Evolutionary conservation across 1,284 basidiomycete species (phyloP), one percentile per base, ranked within the genome.

Genomic region (Malassezia nana): DNA sequence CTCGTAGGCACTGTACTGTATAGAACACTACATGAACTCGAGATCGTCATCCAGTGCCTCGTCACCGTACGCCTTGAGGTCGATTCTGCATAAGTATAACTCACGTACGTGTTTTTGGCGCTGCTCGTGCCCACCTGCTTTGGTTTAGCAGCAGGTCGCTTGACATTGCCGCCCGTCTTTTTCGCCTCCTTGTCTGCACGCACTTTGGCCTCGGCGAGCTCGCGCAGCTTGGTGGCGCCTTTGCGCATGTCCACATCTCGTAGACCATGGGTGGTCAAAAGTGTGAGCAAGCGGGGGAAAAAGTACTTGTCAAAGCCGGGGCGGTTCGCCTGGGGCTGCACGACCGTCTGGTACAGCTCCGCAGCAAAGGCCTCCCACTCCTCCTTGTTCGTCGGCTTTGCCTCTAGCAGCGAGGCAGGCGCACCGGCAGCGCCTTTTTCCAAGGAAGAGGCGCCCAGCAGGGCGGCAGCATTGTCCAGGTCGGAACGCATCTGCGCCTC

Each of bases 41-140:
- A 71, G 55, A 47, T 72, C 69, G 51, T 72, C 69, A 35, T 71
- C 69, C 32, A 72, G 60, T 22, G 68, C 69, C 40, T 72, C 69
- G 44, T 68, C 63, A 32, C 69, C 69, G 45, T 72, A 71, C 8
- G 65, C 67, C 10, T 55, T 51, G 6, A 64, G 63, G 44, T 71
- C 68, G 52, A 70, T 62, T n/a, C 53, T 62, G 57, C 4, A 3
- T 8, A 24, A 22, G 45, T 22, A 8, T n/a, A 4, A 16, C 6
- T 10, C 2, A 60, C 60, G 46, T 46, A 63, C 58, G 62, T 58
- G 26, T 70, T 68, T 52, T 69, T 70, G 1, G 69, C 69, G 41
- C 64, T 67, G 4, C 50, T 44, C 0, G 67, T 72, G n/a, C 68
- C 67, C 0, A 67, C 63, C 2, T 60, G 55, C 51, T 70, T 70